A percentile compares a stretch with the other conserved stretches of the same genome.
Conservation (phyloP, 208 protist genomes). For the Entamoeba invadens region DNA sequence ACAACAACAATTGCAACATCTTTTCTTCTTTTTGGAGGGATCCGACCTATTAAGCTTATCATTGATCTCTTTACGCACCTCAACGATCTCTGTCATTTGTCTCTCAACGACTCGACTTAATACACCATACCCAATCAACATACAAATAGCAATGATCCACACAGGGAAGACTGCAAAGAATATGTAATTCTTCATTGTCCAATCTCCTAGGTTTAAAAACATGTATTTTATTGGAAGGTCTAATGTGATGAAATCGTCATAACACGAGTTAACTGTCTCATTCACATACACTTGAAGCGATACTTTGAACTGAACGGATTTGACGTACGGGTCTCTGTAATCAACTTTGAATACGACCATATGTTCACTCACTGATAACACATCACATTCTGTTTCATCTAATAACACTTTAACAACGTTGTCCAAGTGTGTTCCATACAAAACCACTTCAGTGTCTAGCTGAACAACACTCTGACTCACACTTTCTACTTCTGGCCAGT, state of each 20-base stretch:
- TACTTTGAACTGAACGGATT: background rate
- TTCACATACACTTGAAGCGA: background rate
- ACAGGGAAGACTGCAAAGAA: background rate
- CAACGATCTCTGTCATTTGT: background rate
- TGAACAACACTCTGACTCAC: background rate
- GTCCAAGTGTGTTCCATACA: background rate
- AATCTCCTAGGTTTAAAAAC: background rate
- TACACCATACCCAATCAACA: background rate
- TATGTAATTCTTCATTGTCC: background rate
- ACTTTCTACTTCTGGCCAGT: background rate
- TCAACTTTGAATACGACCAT: background rate
- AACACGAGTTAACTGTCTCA: background rate
- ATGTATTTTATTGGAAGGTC: background rate
- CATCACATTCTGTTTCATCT: background rate
- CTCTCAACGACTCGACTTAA: background rate
- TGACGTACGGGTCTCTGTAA: background rate
- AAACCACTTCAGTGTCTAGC: background rate
- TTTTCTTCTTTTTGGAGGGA: background rate
- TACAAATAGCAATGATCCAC: background rate
- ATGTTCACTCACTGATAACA: background rate
- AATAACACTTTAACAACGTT: background rate
- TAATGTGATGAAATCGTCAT: background rate
- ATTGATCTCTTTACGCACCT: background rate
- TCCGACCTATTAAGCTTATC: background rate
- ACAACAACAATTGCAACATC: too few relatives aligned